Base-by-base conservation (phyloP, 2,329 filamentous ascomycete genomes). In the Calonectria hawksworthii region DNA sequence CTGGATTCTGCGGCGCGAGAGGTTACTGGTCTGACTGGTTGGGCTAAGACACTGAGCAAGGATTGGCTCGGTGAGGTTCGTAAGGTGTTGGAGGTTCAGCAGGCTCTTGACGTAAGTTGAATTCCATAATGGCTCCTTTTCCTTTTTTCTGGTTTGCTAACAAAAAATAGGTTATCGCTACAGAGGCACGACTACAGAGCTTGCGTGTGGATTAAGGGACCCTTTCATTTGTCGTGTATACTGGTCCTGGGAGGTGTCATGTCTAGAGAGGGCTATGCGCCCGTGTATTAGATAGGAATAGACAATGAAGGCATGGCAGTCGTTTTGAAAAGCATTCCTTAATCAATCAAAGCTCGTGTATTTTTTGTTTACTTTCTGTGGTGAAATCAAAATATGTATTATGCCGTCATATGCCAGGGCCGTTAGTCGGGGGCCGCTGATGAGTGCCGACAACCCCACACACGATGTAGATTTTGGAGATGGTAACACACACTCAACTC, bases 51-150 rank as follows among this genome's bases (percentile, higher is more conserved):
- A 51, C 87, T 99, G 83, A 98, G 95, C 86, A 93, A 94, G 82
- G 97, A 99, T 86, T 99, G 97, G 97, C 87, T 99, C 79, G 91
- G 90, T 68, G 97, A 99, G 89, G 94, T 96, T 76, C 92, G 97
- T 84, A 94, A 96, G 87, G 95, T 98, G 78, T 89, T 99, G 82
- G 97, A 99, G 88, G 97, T 99, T 78, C 93, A 95, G 87, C 97
- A 99, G 88, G 97, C 97, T 82, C 90, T 99, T 82, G 97, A 99
- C 86, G 97, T 98, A 86, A 92, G 93, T 91, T 77, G 63, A 21
- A 41, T 65, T 71, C 65, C 16, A 36, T 56, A 18, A 28, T 50
- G 69, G 51, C 44, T 56, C 4, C 32, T 67, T 65, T 68, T 28
- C n/a, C 63, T 44, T 68, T 44, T 32, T 11, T 41, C 52, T n/a